phyloP scores from a whole-genome alignment of 495 filamentous ascomycete genomes.

The Clohesyomyces aquaticus region DNA sequence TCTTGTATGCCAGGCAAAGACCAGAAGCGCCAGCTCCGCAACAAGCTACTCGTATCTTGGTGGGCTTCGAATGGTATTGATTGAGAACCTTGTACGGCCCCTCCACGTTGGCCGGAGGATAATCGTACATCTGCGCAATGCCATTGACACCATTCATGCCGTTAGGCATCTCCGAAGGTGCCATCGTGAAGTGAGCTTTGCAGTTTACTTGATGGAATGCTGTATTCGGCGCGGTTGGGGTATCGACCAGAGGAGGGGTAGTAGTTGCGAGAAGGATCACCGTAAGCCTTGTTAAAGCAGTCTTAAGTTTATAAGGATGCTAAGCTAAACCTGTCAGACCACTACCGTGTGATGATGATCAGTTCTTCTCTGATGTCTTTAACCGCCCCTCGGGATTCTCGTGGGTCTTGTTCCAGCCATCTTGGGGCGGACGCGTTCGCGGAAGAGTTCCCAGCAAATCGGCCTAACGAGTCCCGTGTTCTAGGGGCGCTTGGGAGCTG shows the following conservation, averaged over 20 bases:
- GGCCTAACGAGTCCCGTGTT: slow-evolving; percentile 30
- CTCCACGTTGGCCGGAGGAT: slow-evolving; percentile 40
- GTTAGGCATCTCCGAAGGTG: slow-evolving; percentile 41
- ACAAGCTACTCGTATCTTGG: slow-evolving; percentile 41
- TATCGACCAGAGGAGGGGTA: slow-evolving; percentile 9
- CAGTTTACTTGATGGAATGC: too few species aligned
- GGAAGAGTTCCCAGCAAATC: slow-evolving; percentile 14
- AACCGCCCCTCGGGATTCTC: slow-evolving; percentile 31
- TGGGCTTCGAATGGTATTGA: slow-evolving; percentile 44
- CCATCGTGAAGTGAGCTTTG: slow-evolving; percentile 25
- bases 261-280: not conserved
- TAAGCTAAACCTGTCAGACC: slow-evolving; percentile 20
- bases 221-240: too few species aligned
- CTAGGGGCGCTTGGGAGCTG: not conserved
- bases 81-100: slow-evolving; percentile 41
- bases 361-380: slow-evolving; percentile 18
- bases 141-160: slow-evolving; percentile 42
- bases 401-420: slow-evolving; percentile 14
- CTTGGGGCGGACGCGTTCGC: not conserved
- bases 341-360: slow-evolving; percentile 26
- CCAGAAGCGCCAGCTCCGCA: slow-evolving; percentile 44
- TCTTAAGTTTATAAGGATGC: not conserved
- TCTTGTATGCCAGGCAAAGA: slow-evolving; percentile 46
- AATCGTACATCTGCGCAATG: slow-evolving; percentile 35
- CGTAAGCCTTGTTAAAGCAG: slow-evolving; percentile 13